Evolutionary conservation across 169 alveolate species (phyloP), one percentile per base, ranked within the genome.

Genomic region (Plasmodium fragile): DNA sequence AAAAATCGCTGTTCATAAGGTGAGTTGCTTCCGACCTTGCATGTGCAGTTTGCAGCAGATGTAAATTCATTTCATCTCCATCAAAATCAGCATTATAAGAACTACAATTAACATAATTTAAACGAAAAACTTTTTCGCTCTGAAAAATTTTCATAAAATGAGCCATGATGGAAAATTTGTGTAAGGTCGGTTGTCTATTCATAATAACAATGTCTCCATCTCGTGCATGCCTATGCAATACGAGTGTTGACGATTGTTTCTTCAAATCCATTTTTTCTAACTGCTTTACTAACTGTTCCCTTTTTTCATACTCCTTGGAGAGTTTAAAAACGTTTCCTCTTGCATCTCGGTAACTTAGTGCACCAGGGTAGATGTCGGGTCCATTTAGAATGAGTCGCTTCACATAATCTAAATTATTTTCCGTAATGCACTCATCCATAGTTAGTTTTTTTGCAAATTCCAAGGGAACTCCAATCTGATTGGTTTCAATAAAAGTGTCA

Each of bases 31-130:
- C 99, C 16, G 99, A 97, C 79, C 99, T 98, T 0, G 99, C 99
- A 39, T 97, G 93, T 82, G 97, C 97, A 59, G 98, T 99, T 97
- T 98, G 99, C 8, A 99, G 98, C 53, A 99, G 97, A 92, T 99
- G 99, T 73, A 99, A 83, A 95, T 99, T 99, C 99, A 99, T 99
- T 96, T 99, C 99, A 95, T 99, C 99, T 4, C 99, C 99, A 94
- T 99, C 99, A 95, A 99, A 99, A 96, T 99, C 99, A 0, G 99
- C 99, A 96, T 99, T 99, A 97, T 99, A 99, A 25, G 99, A 98
- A 95, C 98, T 98, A 96, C 99, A 99, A 94, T 99, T 99, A 32
- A 99, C 99, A 95, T 99, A 99, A 95, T 99, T 99, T 95, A 99
- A 96, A 92, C 99, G 97, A 89, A 99, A 98, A 11, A 99, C 99